Conservation (phyloP, 345 rosid species). For the Passiflora organensis region DNA sequence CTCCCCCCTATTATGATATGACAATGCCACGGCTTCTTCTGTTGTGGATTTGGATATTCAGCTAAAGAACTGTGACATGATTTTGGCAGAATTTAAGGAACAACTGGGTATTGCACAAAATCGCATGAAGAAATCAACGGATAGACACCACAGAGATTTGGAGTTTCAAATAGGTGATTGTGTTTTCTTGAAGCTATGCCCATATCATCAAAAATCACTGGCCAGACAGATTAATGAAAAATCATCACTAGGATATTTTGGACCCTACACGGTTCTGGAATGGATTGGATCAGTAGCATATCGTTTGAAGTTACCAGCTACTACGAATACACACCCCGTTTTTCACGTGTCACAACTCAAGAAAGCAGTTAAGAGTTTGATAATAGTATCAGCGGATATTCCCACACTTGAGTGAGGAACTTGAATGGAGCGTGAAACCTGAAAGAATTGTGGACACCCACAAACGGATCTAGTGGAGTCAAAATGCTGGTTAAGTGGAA, state of each 20-base stretch:
- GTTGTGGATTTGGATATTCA: not conserved
- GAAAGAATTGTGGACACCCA: too few species aligned
- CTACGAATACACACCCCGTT: not conserved
- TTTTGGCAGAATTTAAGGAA: not conserved
- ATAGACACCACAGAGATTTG: not conserved
- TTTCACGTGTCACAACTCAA: not conserved
- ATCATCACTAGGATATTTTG: not conserved
- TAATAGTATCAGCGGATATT: too few species aligned
- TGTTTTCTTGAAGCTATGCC: not conserved
- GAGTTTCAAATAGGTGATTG: not conserved
- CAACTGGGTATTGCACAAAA: not conserved
- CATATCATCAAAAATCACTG: not conserved
- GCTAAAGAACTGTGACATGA: not conserved
- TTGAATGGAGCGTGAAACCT: too few species aligned
- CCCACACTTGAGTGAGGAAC: too few species aligned
- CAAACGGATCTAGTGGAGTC: too few species aligned
- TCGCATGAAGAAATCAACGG: not conserved
- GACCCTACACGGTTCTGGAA: not conserved
- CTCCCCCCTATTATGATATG: not conserved
- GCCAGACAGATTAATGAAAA: not conserved
- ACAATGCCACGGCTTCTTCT: not conserved
- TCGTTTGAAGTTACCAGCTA: not conserved
- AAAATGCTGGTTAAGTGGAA: too few species aligned
- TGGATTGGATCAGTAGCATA: not conserved
- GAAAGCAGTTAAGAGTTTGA: too few species aligned